Percentiles rank a stretch among this genome's conserved stretches.
phyloP scores from a whole-genome alignment of 1,284 basidiomycete genomes.

The Cutaneotrichosporon daszewskae region DNA sequence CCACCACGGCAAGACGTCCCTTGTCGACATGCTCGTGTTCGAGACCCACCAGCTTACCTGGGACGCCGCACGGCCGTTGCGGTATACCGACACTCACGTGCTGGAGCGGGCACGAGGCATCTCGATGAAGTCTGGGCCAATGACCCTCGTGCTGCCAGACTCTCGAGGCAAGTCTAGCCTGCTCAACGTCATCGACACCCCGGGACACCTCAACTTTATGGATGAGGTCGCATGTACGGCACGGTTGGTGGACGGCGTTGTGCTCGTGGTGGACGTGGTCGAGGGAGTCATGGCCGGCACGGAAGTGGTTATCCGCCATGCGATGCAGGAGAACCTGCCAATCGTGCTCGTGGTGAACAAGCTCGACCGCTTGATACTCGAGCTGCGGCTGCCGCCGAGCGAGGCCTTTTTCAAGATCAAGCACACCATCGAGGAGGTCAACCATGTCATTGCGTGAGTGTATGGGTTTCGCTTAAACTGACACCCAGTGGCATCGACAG shows the following conservation, averaged over 20 bases:
- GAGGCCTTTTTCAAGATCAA: constrained; percentile 99
- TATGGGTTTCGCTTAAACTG: no score
- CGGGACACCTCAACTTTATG: constrained; percentile 95
- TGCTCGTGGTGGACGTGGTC: constrained; percentile 91
- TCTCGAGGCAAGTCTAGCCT: constrained; percentile 89
- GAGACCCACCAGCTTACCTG: constrained; percentile 94
- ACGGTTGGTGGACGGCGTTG: constrained; percentile 84
- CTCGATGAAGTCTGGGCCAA: constrained; percentile 93
- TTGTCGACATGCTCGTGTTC: constrained; percentile 94
- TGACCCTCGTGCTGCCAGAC: constrained; percentile 85
- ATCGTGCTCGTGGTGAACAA: constrained; percentile 96
- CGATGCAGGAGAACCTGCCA: constrained; percentile 79
- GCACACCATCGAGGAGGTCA: constrained; percentile 98
- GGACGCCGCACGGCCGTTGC: constrained; percentile 82
- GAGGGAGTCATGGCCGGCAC: constrained; percentile 94
- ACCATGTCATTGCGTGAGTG: constrained; percentile 91
- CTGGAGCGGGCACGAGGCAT: constrained; percentile 83
- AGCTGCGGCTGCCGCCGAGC: constrained; percentile 87
- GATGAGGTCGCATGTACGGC: constrained; percentile 90
- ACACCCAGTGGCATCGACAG: constrained; percentile 83
- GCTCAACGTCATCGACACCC: constrained; percentile 91
- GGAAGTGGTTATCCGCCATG: constrained; percentile 78
- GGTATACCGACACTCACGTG: constrained; percentile 93
- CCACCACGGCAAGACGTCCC: constrained; percentile 94
- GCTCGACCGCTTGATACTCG: constrained; percentile 92